Percentiles rank a stretch among this genome's conserved stretches.
Evolutionary conservation across 1,284 basidiomycete genomes (phyloP).

Genomic region (Austropuccinia psidii): DNA sequence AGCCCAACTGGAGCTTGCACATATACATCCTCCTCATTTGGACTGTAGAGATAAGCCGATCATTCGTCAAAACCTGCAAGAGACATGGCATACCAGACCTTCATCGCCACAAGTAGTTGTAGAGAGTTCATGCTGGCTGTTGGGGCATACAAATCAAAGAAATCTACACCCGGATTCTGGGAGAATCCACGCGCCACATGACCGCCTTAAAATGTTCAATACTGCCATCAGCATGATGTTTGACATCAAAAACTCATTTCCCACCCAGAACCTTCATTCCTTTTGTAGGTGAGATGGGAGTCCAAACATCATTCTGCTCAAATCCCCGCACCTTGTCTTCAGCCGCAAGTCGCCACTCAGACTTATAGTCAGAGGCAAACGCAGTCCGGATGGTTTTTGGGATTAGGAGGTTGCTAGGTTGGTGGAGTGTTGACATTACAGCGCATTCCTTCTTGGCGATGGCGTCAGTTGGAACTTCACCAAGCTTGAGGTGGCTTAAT

Average conservation of each 20-base stretch:
- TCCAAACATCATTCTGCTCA: not conserved
- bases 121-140: slow-evolving; percentile 1
- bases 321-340: not conserved
- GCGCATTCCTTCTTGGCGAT: not conserved
- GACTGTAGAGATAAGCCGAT: not conserved
- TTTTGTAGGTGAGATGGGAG: not conserved
- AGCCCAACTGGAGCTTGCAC: not conserved
- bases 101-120: slow-evolving; percentile 17
- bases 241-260: slow-evolving; percentile 29
- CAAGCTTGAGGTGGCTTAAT: not conserved
- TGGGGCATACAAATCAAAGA: slow-evolving; percentile 35
- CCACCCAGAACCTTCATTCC: not conserved
- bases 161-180: slow-evolving; percentile 33
- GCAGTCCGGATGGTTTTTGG: not conserved
- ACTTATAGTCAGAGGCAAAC: not conserved
- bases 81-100: not conserved
- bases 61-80: not conserved
- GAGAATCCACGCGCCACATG: slow-evolving; percentile 20
- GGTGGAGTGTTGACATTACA: not conserved
- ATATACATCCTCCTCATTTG: not conserved
- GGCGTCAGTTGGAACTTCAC: not conserved
- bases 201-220: not conserved
- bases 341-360: not conserved
- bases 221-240: slow-evolving; percentile 30
- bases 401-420: not conserved